Base-by-base conservation (phyloP, 2,329 filamentous ascomycete genomes). In the Pseudonectria foliicola region DNA sequence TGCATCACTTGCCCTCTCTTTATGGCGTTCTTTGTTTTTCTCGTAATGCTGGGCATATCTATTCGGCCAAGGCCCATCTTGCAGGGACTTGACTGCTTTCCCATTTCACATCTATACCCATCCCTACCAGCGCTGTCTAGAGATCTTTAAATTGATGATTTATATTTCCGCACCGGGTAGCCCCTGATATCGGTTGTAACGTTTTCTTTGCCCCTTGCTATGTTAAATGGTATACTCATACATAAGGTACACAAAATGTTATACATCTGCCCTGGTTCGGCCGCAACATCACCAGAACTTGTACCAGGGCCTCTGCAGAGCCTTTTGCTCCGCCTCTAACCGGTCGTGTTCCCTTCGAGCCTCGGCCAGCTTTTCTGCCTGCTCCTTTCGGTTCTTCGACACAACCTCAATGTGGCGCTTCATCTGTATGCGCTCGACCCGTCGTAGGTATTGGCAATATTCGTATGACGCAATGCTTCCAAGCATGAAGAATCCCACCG, bases 341-440 rank as follows among this genome's bases (percentile, higher is more conserved):
- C 48, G 39, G 31, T 52, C 44, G 44, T 52, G 53, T 45, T 55
- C 57, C 49, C 55, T 55, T 40, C 48, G 52, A 42, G 68, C 66
- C 35, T 64, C 64, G 27, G 61, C 63, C 42, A 70, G 63, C 45
- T 63, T 64, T 45, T 61, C 63, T 38, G 62, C 66, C 44, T 64
- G 61, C 36, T 58, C 64, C 59, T 44, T 66, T 57, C 51, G 79
- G 71, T 55, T 80, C 75, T 62, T 54, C 29, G 55, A 52, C 29
- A 60, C 62, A 25, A 68, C 76, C 55, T 94, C 86, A 36, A 94
- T 82, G 4, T 85, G 85, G 45, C 87, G 71, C 58, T 84, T 83
- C 80, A 98, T 90, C 43, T 86, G 83, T 42, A 80, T 77, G 50
- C 81, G 76, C 62, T 96, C 90, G 41, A 82, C 71, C 31, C 75